Conservation (phyloP, 768 basidiomycete genomes). For the Phlebiopsis gigantea region DNA sequence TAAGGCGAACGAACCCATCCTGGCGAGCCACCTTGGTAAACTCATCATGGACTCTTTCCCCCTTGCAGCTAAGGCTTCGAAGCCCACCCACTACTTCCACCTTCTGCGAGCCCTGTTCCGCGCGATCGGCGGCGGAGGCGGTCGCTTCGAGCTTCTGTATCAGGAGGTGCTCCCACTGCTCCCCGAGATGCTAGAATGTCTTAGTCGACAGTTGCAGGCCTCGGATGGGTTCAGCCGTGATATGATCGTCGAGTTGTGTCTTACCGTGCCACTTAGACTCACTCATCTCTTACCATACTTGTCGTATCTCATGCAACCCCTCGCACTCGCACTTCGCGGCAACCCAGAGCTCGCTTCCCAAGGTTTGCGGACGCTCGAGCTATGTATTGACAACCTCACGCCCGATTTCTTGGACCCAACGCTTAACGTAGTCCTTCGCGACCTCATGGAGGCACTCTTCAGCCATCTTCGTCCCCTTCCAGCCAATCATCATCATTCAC, state of each 20-base stretch:
- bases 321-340: slow-evolving; percentile 86
- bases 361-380: slow-evolving; percentile 90
- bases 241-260: slow-evolving; percentile 93
- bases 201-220: slow-evolving; percentile 84
- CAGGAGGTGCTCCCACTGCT: slow-evolving; percentile 94
- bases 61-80: slow-evolving; percentile 84
- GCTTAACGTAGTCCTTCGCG: slow-evolving; percentile 84
- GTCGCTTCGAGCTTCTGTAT: slow-evolving; percentile 90
- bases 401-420: slow-evolving; percentile 98
- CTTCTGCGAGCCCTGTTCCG: slow-evolving; percentile 90
- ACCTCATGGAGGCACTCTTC: slow-evolving; percentile 93
- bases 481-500: slow-evolving; percentile 81
- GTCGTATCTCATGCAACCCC: slow-evolving; percentile 92
- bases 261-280: slow-evolving; percentile 92
- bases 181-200: slow-evolving; percentile 93
- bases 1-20: slow-evolving; percentile 76
- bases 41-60: slow-evolving; percentile 96
- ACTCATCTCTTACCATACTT: slow-evolving; percentile 96
- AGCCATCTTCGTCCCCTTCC: slow-evolving; percentile 88
- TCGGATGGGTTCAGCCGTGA: slow-evolving; percentile 82
- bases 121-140: slow-evolving; percentile 86
- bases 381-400: slow-evolving; percentile 98
- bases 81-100: slow-evolving; percentile 90
- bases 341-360: slow-evolving; percentile 89
- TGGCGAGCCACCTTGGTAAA: slow-evolving; percentile 90